These are phyloP conservation scores for Fusarium tjaetaba DNA, from an alignment of 2,329 filamentous ascomycete species.

Conservation along the genomic window DNA sequence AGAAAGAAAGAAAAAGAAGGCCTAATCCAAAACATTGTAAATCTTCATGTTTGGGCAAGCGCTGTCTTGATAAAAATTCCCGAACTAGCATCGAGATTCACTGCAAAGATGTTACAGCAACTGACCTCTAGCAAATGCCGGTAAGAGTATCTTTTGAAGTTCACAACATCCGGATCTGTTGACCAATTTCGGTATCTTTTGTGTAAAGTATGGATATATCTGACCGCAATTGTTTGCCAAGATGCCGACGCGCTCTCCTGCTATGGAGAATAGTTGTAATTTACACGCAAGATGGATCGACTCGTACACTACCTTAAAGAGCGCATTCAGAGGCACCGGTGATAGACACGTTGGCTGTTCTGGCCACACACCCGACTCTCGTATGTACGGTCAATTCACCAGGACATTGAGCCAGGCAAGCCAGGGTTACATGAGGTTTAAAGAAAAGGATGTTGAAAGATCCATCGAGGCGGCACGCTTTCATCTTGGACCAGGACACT, in stretches of 20 bases:
- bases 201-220: not conserved
- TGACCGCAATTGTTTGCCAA: not conserved
- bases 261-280: conserved; percentile 4
- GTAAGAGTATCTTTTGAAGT: not conserved
- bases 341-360: conserved; percentile 1
- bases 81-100: not conserved
- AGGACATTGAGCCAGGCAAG: not conserved
- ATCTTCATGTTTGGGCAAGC: not conserved
- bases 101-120: not conserved
- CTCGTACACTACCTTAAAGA: conserved; percentile 16
- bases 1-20: not conserved
- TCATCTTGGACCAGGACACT: conserved; percentile 10
- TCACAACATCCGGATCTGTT: not conserved
- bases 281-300: conserved; percentile 17
- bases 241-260: conserved; percentile 8
- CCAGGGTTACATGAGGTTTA: not conserved
- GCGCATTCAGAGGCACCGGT: conserved; percentile 8
- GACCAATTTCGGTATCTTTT: not conserved
- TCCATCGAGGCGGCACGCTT: conserved; percentile 24
- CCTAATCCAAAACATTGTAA: not conserved
- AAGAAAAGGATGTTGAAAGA: conserved; percentile 5
- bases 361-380: not conserved
- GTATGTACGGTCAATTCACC: not conserved
- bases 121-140: not conserved
- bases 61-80: not conserved